phyloP scores from a whole-genome alignment of 345 rosid genomes.

The Camelina hispida region DNA sequence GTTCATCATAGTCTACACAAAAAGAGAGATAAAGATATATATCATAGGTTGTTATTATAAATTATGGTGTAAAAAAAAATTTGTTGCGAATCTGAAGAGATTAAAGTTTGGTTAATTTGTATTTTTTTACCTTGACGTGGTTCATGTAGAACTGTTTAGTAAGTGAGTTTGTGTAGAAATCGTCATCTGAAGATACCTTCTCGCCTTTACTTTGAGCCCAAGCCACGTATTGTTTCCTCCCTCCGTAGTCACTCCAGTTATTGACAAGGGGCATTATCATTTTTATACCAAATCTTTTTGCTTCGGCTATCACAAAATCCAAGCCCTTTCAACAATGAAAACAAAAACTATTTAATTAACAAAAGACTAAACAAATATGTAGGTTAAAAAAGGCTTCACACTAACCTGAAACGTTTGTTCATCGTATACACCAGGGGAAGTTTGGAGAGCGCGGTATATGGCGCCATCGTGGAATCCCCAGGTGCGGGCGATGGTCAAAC shows the following conservation, averaged over 20 bases:
- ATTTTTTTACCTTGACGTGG: constrained; percentile 36
- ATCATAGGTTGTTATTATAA: background rate
- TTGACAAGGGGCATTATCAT: constrained; percentile 37
- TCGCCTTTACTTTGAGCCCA: constrained; percentile 40
- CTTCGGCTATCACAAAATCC: constrained; percentile 45
- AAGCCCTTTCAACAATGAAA: constrained; percentile 5
- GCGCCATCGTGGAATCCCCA: constrained; percentile 43
- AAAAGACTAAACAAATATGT: background rate
- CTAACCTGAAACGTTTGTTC: constrained; percentile 37
- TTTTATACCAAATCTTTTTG: constrained; percentile 39
- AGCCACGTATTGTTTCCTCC: constrained; percentile 35
- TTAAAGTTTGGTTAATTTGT: background rate
- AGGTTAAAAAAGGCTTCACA: background rate
- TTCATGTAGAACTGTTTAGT: constrained; percentile 37
- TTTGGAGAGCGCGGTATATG: constrained; percentile 40
- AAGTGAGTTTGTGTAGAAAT: constrained; percentile 39
- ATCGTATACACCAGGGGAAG: constrained; percentile 34
- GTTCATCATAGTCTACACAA: constrained; percentile 58
- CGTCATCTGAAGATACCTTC: constrained; percentile 24
- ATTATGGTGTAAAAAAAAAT: background rate
- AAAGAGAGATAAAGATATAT: background rate
- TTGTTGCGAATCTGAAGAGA: background rate
- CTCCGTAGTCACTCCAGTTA: constrained; percentile 37
- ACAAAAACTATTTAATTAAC: background rate
- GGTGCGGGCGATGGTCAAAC: constrained; percentile 39